A percentile compares a stretch with the other conserved stretches of the same genome.
Evolutionary conservation across 164 flowering plant species (phyloP).

Genomic region (Pachysandra terminalis): DNA sequence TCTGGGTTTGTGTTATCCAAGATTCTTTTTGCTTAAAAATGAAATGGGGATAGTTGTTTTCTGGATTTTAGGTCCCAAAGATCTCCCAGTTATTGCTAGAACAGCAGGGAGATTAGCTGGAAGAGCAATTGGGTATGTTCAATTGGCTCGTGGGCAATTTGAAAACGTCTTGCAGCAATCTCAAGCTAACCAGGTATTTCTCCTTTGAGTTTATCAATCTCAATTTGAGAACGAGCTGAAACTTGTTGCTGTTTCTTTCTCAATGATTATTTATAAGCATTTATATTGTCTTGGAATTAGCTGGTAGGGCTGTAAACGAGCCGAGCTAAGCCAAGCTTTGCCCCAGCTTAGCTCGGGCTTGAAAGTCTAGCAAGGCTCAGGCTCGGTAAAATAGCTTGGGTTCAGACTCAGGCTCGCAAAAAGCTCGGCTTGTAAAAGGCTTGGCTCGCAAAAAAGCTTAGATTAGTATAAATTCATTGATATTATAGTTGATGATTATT

Average conservation of each 20-base stretch:
- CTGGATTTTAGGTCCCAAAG: constrained; percentile 70
- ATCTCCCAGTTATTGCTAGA: constrained; percentile 78
- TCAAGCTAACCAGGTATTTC: constrained; percentile 75
- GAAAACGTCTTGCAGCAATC: constrained; percentile 79
- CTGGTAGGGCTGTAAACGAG: no score
- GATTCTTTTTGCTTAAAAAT: background rate
- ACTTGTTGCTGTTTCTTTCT: background rate
- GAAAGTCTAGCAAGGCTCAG: no score
- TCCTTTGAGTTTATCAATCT: background rate
- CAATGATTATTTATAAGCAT: background rate
- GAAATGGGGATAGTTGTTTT: background rate
- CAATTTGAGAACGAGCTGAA: no score
- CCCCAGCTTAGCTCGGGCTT: no score
- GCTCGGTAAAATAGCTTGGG: no score
- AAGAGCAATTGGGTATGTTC: constrained; percentile 86
- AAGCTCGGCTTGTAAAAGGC: no score
- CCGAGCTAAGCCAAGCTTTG: no score
- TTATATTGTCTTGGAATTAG: no score
- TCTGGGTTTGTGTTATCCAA: background rate
- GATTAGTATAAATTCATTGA: no score
- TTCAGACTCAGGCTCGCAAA: no score
- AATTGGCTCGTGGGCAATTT: constrained; percentile 87
- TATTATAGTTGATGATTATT: no score
- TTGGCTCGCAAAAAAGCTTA: no score
- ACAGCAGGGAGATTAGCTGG: constrained; percentile 84